Percentiles rank a stretch among this genome's conserved stretches.
Conservation (phyloP, 352 stramenopile species). For the Phytopythium oedochilum region DNA sequence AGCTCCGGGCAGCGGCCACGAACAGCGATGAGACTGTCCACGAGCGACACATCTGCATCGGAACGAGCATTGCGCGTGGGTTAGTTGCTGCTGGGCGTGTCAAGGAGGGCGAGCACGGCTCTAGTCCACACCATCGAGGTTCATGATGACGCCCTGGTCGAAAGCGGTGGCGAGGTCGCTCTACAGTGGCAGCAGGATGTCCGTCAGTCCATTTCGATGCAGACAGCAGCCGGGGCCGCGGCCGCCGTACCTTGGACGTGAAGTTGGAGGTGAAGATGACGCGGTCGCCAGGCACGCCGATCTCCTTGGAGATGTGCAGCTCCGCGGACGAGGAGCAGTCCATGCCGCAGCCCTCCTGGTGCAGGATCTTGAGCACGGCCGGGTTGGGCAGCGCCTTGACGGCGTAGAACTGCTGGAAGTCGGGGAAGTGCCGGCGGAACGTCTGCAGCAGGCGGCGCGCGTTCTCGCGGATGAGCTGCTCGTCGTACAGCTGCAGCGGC, state of each 20-base stretch:
- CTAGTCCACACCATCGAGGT: constrained; percentile 55
- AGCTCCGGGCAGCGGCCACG: constrained; percentile 72
- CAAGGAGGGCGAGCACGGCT: not conserved
- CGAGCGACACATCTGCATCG: constrained; percentile 59
- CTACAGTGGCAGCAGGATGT: constrained; percentile 2
- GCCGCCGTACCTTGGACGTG: constrained; percentile 44
- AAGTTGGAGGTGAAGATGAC: constrained; percentile 91
- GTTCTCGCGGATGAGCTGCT: constrained; percentile 80
- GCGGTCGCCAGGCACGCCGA: constrained; percentile 69
- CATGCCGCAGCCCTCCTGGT: constrained; percentile 84
- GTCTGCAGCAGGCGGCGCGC: constrained; percentile 56
- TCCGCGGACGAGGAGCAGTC: constrained; percentile 87
- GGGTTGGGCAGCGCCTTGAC: constrained; percentile 90
- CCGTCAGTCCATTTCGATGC: not conserved
- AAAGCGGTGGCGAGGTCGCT: constrained; percentile 68
- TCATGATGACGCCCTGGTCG: constrained; percentile 83
- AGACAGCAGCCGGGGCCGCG: no score
- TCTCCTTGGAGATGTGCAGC: constrained; percentile 69
- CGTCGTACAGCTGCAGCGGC: constrained; percentile 87
- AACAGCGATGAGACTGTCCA: constrained; percentile 69
- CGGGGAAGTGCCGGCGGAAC: constrained; percentile 74
- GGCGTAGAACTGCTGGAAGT: constrained; percentile 87
- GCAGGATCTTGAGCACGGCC: constrained; percentile 79
- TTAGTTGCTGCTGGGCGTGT: not conserved
- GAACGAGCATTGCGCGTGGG: not conserved